Conservation (phyloP, 331 rosid species). For the Malus hybrid region DNA sequence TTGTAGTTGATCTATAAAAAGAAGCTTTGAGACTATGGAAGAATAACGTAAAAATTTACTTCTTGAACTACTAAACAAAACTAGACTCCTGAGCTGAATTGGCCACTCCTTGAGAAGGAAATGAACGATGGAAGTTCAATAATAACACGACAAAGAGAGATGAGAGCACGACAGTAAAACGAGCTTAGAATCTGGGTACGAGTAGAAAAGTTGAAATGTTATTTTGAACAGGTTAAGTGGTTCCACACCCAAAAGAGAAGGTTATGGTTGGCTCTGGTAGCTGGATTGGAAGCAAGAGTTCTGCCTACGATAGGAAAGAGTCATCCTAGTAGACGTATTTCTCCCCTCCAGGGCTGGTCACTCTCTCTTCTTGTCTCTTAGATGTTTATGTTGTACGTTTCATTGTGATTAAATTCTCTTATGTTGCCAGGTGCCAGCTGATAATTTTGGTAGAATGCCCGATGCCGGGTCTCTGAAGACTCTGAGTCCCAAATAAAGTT, state of each 20-base stretch:
- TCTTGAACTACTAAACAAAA: neutral
- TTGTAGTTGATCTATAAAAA: neutral
- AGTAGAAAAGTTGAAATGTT: neutral
- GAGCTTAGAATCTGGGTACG: neutral
- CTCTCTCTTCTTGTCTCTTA: neutral
- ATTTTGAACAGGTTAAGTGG: neutral
- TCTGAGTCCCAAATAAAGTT: neutral
- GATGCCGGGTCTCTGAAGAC: neutral
- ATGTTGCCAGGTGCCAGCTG: too few species aligned
- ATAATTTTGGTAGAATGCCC: neutral
- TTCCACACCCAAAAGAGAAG: too few species aligned
- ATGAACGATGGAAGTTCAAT: neutral
- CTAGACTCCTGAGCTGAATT: neutral
- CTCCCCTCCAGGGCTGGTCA: neutral
- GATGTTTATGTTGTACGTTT: neutral
- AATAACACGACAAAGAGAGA: neutral
- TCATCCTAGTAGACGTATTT: neutral
- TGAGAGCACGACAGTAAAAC: neutral
- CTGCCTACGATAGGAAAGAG: neutral
- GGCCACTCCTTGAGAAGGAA: conserved; percentile 1
- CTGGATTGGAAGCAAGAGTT: neutral
- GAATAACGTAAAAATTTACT: neutral
- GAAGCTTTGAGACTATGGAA: neutral
- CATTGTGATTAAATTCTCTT: neutral
- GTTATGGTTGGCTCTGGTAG: neutral